phyloP scores from a whole-genome alignment of 2,329 filamentous ascomycete genomes.

The Cercospora sp. region DNA sequence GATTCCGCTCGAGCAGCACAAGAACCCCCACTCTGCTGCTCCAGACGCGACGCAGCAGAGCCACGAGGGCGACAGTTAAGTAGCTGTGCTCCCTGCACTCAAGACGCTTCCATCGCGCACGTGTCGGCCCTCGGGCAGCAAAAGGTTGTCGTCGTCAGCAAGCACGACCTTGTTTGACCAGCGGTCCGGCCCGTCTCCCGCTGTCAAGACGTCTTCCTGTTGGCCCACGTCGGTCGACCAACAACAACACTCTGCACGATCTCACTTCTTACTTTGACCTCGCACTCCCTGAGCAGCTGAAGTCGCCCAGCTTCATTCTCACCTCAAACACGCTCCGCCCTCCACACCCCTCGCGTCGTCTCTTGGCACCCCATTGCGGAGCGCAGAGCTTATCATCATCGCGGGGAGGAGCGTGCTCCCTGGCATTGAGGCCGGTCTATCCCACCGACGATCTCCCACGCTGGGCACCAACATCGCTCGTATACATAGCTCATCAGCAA shows the following conservation, averaged over 20 bases:
- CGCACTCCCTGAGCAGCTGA: neutral
- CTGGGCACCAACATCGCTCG: neutral
- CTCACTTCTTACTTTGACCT: neutral
- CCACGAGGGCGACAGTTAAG: conserved; percentile 2
- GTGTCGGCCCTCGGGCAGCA: neutral
- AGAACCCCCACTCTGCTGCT: neutral
- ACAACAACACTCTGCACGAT: neutral
- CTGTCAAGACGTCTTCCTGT: neutral
- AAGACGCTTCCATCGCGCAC: neutral
- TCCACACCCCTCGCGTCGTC: neutral
- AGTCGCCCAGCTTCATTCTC: neutral
- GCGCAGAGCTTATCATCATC: neutral
- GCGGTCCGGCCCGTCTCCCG: neutral
- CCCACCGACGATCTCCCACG: neutral
- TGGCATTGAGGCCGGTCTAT: neutral
- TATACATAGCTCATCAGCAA: neutral
- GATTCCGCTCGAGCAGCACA: neutral
- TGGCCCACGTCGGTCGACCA: conserved; percentile 1
- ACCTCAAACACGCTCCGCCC: neutral
- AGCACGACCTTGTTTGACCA: neutral
- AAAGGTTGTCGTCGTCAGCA: neutral
- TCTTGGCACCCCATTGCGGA: neutral
- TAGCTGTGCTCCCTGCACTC: neutral
- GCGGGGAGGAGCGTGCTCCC: neutral
- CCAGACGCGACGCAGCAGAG: neutral